Evolutionary conservation across 305 asterid genomes (phyloP), one percentile per base, ranked within the genome.

Genomic region (Fraxinus latifolia): DNA sequence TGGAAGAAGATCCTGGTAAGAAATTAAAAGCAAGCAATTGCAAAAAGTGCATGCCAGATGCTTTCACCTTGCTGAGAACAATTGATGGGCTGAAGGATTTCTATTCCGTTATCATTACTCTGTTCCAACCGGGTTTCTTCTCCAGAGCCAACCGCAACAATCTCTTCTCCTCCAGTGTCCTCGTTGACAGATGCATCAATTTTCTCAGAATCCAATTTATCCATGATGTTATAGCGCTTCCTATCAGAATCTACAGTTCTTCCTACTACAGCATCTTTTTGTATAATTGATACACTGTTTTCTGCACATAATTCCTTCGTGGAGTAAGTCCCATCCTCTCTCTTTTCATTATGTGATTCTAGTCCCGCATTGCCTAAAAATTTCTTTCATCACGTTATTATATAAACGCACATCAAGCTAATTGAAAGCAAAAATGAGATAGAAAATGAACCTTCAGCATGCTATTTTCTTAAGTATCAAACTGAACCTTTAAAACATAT

Each of bases 1-100:
- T 77, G 7, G 68, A 82, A 82, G 60, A 33, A 76, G 77, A 77
- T 2, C 36, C 74, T 67, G n/a, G 27, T 67, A 67, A 67, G 34
- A 67, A 27, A 27, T 9, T 23, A 67, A 27, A 23, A 67, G 17
- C n/a, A 67, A 67, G 27, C 33, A 34, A 67, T 4, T 29, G n/a
- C 36, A 67, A 67, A 67, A 29, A 14, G 21, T 68, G 21, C 21
- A 29, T 68, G 74, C 39, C 39, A 67, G 74, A 68, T 31, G 74
- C 36, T 68, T 68, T 68, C 37, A 68, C 74, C 74, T 68, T 68
- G 39, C 37, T 27, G 37, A 68, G 74, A 68, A 68, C 71, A 21
- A 60, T 7, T 68, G 74, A 68, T 12, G 37, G 9, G 39, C 39
- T 14, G 74, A 14, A 68, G 37, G 39, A 68, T 29, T 68, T 68